These are phyloP conservation scores for Neurospora sp. DNA, from an alignment of 495 filamentous ascomycete genomes.

Conservation along the genomic window DNA sequence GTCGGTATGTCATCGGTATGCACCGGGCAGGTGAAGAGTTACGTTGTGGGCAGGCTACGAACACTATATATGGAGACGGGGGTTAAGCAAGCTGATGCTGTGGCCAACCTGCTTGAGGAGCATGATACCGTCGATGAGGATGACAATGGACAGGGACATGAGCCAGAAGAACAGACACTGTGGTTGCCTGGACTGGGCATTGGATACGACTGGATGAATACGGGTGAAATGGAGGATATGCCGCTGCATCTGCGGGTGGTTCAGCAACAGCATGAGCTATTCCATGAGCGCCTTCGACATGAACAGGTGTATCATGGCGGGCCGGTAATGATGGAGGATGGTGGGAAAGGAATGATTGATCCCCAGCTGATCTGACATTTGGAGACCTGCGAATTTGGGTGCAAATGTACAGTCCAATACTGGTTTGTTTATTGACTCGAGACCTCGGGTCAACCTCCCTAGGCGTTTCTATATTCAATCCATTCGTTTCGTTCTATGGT, in stretches of 20 bases:
- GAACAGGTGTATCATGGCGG: background rate
- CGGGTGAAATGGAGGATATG: background rate
- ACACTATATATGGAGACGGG: slow-evolving; percentile 26
- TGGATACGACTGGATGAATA: background rate
- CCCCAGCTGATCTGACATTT: background rate
- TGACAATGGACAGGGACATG: slow-evolving; percentile 2
- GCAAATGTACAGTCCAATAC: background rate
- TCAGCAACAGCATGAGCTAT: background rate
- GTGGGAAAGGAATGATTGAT: background rate
- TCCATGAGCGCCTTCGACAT: background rate
- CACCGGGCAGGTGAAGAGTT: slow-evolving; percentile 16
- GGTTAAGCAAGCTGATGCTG: slow-evolving; percentile 23
- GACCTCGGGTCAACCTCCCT: too few relatives aligned
- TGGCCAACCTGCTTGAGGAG: slow-evolving; percentile 23
- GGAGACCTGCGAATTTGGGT: background rate
- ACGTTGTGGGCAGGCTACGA: slow-evolving; percentile 20
- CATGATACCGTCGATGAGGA: slow-evolving; percentile 6
- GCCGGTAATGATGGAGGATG: background rate
- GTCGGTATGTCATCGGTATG: slow-evolving; percentile 29
- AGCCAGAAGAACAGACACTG: background rate
- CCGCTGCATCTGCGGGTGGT: background rate
- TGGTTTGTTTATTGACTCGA: background rate
- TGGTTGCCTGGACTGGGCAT: background rate
- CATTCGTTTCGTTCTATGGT: too few relatives aligned
- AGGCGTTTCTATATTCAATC: too few relatives aligned